Conservation (phyloP, 345 rosid genomes). For the Citrus trifoliata region DNA sequence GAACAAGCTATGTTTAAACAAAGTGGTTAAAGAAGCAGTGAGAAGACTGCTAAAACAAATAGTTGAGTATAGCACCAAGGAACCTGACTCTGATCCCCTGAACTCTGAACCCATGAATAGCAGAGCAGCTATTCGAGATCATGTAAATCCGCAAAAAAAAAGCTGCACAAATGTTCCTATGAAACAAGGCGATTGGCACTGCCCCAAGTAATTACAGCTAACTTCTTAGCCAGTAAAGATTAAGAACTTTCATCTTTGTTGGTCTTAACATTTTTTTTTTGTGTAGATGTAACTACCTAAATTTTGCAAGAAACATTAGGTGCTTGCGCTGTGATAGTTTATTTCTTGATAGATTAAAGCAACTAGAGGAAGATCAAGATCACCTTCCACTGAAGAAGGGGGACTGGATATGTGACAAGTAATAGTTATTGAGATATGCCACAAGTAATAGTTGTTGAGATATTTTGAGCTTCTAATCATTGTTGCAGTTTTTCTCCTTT, state of each 20-base stretch:
- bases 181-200: constrained; percentile 83
- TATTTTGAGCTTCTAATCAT: background rate
- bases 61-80: constrained; percentile 38
- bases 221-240: background rate
- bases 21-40: constrained; percentile 63
- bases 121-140: background rate
- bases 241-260: background rate
- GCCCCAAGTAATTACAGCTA: constrained; percentile 53
- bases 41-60: constrained; percentile 63
- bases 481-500: constrained; percentile 17
- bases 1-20: constrained; percentile 58
- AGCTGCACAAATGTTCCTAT: constrained; percentile 29
- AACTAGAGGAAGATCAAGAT: constrained; percentile 56
- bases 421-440: constrained; percentile 48
- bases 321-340: constrained; percentile 66
- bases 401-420: constrained; percentile 88
- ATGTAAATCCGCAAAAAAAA: constrained; percentile 18
- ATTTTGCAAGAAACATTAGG: constrained; percentile 77
- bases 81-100: constrained; percentile 23
- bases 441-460: constrained; percentile 39
- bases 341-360: constrained; percentile 59
- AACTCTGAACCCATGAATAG: constrained; percentile 16
- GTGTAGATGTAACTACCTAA: constrained; percentile 73
- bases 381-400: constrained; percentile 88
- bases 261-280: background rate